Percentiles rank a stretch among this genome's conserved stretches.
These are phyloP conservation scores for Dentipellis sp. DNA, from an alignment of 768 basidiomycete genomes.

Conservation along the genomic window DNA sequence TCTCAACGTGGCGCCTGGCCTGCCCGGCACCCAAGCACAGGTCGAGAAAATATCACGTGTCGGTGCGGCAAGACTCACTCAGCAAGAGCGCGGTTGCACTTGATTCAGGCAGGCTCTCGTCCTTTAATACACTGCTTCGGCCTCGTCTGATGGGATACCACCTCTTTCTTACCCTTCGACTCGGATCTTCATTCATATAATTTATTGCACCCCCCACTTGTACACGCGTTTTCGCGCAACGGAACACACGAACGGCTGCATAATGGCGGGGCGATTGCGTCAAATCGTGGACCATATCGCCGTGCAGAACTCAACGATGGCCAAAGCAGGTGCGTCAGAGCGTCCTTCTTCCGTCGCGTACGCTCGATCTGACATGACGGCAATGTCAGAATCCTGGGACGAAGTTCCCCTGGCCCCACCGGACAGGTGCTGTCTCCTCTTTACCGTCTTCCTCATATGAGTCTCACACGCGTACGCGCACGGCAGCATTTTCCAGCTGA, in stretches of 20 bases:
- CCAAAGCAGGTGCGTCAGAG: conserved; percentile 37
- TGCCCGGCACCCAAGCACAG: neutral
- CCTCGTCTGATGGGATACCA: neutral
- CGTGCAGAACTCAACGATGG: conserved; percentile 11
- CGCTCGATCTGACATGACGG: conserved; percentile 5
- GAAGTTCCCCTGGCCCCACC: conserved; percentile 76
- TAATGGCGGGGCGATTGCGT: conserved; percentile 52
- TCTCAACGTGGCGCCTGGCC: too few relatives aligned
- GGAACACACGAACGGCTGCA: too few relatives aligned
- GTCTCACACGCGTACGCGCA: conserved; percentile 1
- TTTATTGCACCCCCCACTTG: neutral
- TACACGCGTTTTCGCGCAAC: neutral
- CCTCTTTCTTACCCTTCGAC: neutral
- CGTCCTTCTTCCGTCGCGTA: neutral
- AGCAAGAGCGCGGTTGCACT: neutral
- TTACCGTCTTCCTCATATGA: neutral
- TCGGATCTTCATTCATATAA: neutral
- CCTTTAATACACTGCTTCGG: neutral
- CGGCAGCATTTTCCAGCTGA: conserved; percentile 80
- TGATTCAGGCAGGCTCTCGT: neutral
- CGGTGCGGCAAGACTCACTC: neutral
- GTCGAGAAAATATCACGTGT: neutral
- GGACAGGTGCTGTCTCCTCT: conserved; percentile 47
- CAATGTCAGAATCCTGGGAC: conserved; percentile 57
- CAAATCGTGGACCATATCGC: conserved; percentile 49